phyloP scores from a whole-genome alignment of 495 filamentous ascomycete species.

The Bacidia rubella region DNA sequence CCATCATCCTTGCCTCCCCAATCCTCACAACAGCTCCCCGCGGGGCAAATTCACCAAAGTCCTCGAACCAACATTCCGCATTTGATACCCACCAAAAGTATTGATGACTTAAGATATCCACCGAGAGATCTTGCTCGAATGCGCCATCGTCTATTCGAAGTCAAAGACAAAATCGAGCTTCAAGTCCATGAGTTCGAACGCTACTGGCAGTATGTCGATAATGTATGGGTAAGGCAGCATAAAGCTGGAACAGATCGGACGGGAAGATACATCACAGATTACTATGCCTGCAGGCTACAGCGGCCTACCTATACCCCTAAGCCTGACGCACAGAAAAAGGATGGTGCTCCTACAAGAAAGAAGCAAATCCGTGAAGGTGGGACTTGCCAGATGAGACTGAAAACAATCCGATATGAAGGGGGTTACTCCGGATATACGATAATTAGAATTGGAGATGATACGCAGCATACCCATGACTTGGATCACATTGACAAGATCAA shows the following conservation, averaged over 20 bases:
- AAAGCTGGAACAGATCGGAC: constrained; percentile 35
- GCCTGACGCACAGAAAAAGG: constrained; percentile 20
- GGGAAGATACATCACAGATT: constrained; percentile 36
- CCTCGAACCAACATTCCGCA: neutral
- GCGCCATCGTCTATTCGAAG: constrained; percentile 35
- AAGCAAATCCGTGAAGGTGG: constrained; percentile 38
- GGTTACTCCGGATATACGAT: constrained; percentile 17
- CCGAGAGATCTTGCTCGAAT: constrained; percentile 32
- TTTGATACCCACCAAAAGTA: constrained; percentile 11
- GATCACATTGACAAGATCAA: constrained; percentile 40
- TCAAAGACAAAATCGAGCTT: constrained; percentile 39
- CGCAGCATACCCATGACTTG: constrained; percentile 35
- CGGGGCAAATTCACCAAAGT: neutral
- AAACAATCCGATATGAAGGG: constrained; percentile 36
- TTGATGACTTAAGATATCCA: constrained; percentile 25
- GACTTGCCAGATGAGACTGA: constrained; percentile 39
- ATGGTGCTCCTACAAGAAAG: constrained; percentile 37
- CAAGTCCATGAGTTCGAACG: constrained; percentile 36
- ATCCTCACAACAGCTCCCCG: neutral
- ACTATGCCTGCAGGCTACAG: constrained; percentile 39
- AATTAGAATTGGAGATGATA: constrained; percentile 23
- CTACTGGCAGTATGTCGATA: constrained; percentile 43
- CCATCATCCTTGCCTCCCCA: neutral
- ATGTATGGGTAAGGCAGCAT: constrained; percentile 41
- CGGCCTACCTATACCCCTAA: constrained; percentile 27